A percentile compares a stretch with the other conserved stretches of the same genome.
Evolutionary conservation across 331 rosid species (phyloP).

Genomic region (Cydonia oblonga): DNA sequence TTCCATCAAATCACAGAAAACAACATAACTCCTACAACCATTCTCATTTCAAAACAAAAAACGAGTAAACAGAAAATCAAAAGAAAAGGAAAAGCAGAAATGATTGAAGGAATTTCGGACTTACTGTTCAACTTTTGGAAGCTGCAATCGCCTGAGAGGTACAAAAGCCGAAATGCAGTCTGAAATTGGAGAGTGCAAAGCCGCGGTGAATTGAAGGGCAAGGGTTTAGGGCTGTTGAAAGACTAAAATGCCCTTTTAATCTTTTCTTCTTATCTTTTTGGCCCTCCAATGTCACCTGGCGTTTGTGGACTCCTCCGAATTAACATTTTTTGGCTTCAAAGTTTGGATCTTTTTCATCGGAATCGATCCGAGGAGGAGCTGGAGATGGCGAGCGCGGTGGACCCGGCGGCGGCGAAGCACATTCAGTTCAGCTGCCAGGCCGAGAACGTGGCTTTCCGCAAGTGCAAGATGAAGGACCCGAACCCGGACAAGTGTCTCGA

Average conservation of each 20-base stretch:
- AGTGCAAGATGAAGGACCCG: conserved; percentile 82
- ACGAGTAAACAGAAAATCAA: background rate
- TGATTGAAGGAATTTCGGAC: background rate
- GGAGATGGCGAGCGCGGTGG: conserved; percentile 71
- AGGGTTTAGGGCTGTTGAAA: background rate
- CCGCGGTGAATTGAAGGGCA: background rate
- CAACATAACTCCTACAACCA: background rate
- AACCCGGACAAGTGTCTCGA: conserved; percentile 94
- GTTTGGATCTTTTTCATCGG: background rate
- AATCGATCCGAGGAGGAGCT: conserved; percentile 21
- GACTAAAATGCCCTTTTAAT: background rate
- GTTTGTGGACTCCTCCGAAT: background rate
- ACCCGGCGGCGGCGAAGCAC: conserved; percentile 88
- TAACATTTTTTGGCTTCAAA: background rate
- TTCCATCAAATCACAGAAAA: background rate
- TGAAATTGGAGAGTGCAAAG: background rate
- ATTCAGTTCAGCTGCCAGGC: conserved; percentile 57
- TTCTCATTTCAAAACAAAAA: background rate
- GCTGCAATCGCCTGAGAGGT: background rate
- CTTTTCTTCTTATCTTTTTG: too few species aligned
- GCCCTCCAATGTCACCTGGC: background rate
- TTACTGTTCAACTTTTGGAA: background rate
- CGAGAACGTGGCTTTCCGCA: conserved; percentile 77
- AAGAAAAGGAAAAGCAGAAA: background rate
- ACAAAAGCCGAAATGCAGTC: background rate